Percentiles rank a stretch among this genome's conserved stretches.
phyloP scores from a whole-genome alignment of 78 protist species.

The Tieghemostelium lacteum region DNA sequence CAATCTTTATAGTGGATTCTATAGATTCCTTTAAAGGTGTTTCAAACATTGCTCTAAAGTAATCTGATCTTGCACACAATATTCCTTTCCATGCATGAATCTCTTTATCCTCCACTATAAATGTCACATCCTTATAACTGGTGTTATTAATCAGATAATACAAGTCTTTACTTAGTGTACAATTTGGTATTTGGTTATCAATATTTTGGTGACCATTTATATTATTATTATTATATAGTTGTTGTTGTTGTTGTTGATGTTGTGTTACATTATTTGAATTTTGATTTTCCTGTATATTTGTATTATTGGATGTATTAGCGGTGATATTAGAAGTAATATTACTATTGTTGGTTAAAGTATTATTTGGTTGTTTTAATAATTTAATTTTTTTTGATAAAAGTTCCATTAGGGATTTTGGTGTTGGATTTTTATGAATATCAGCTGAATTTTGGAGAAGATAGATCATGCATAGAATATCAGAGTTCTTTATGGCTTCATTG shows the following conservation, averaged over 20 bases:
- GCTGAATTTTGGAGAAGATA: constrained; percentile 28
- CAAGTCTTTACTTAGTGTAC: constrained; percentile 49
- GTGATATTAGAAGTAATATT: neutral
- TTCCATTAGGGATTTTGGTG: constrained; percentile 3
- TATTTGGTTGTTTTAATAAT: neutral
- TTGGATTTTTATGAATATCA: constrained; percentile 26
- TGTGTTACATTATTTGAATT: no score
- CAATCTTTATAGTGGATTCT: constrained; percentile 26
- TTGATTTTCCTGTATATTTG: no score
- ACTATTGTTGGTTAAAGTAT: neutral
- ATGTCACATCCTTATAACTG: constrained; percentile 40
- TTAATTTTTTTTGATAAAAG: constrained; percentile 28
- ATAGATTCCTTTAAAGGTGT: constrained; percentile 43
- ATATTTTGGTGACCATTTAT: neutral
- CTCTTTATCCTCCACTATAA: constrained; percentile 54
- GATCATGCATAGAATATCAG: constrained; percentile 41
- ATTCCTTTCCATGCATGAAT: constrained; percentile 66
- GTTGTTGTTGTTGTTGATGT: neutral
- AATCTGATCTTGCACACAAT: constrained; percentile 68
- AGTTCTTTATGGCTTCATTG: constrained; percentile 33
- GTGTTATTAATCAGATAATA: constrained; percentile 30
- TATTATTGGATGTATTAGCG: neutral
- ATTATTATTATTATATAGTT: neutral
- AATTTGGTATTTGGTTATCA: constrained; percentile 3
- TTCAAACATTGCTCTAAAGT: constrained; percentile 78